These are phyloP conservation scores for Penicillium canariense DNA, from an alignment of 495 filamentous ascomycete genomes.

Conservation along the genomic window DNA sequence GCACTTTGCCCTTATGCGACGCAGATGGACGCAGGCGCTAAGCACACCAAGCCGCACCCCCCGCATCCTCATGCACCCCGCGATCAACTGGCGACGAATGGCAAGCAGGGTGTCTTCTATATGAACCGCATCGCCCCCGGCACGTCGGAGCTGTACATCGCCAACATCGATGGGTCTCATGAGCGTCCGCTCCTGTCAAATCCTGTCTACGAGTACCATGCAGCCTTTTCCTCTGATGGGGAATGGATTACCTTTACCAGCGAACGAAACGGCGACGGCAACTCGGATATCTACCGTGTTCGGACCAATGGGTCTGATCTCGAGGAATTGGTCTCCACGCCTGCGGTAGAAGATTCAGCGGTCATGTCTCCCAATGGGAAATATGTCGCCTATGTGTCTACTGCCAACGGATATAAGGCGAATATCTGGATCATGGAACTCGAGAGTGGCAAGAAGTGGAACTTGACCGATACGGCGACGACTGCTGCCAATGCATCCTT, in stretches of 20 bases:
- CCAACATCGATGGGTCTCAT: constrained; percentile 31
- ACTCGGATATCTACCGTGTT: constrained; percentile 32
- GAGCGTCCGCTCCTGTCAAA: constrained; percentile 29
- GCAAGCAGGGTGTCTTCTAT: constrained; percentile 25
- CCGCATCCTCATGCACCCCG: background rate
- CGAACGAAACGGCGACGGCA: constrained; percentile 31
- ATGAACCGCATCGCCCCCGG: constrained; percentile 39
- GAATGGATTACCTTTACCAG: constrained; percentile 31
- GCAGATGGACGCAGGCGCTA: background rate
- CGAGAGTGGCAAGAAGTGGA: constrained; percentile 22
- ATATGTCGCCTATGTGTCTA: constrained; percentile 28
- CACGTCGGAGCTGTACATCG: constrained; percentile 31
- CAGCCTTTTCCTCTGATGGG: constrained; percentile 31
- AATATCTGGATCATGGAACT: constrained; percentile 33
- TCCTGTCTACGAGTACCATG: constrained; percentile 37
- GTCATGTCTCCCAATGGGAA: constrained; percentile 31
- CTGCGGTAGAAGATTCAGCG: constrained; percentile 26
- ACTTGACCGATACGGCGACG: constrained; percentile 19
- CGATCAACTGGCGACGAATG: background rate
- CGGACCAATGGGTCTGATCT: constrained; percentile 26
- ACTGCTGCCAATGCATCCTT: constrained; percentile 13
- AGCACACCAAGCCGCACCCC: background rate
- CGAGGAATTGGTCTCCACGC: constrained; percentile 19
- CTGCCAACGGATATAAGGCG: constrained; percentile 15
- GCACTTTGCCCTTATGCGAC: background rate